Evolutionary conservation across 1,139 yeast genomes (phyloP).

Genomic region (Blastobotrys buckinghamii): DNA sequence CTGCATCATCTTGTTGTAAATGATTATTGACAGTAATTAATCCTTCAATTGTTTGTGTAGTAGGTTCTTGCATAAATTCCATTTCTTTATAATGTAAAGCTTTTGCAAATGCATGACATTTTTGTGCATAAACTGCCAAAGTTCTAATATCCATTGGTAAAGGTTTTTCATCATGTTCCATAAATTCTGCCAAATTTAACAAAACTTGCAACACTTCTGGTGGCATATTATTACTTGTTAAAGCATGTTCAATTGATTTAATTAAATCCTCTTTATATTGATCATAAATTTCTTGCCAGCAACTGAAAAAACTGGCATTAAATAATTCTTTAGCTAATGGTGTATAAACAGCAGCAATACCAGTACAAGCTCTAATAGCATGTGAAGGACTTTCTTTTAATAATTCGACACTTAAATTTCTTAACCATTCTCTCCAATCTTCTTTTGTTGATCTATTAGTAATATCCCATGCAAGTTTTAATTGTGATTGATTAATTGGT

Average conservation of each 20-base stretch:
- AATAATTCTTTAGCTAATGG: conserved; percentile 89
- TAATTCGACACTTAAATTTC: conserved; percentile 77
- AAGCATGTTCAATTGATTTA: conserved; percentile 76
- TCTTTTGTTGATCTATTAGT: conserved; percentile 83
- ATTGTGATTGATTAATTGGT: conserved; percentile 70
- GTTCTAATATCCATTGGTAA: conserved; percentile 86
- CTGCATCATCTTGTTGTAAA: conserved; percentile 94
- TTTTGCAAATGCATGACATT: conserved; percentile 96
- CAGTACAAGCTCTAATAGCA: conserved; percentile 90
- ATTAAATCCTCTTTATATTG: conserved; percentile 89
- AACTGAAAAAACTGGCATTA: conserved; percentile 90
- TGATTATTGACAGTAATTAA: conserved; percentile 90
- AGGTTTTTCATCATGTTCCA: conserved; percentile 97
- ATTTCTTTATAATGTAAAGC: conserved; percentile 93
- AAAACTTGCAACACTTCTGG: conserved; percentile 93
- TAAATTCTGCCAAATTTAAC: conserved; percentile 84
- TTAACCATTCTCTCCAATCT: conserved; percentile 98
- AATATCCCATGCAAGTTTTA: conserved; percentile 89
- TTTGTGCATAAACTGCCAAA: conserved; percentile 86
- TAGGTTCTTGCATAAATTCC: conserved; percentile 90
- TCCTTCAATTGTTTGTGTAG: conserved; percentile 88
- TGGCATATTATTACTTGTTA: conserved; percentile 86
- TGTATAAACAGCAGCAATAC: conserved; percentile 79
- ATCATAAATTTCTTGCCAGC: conserved; percentile 93
- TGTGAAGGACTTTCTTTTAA: conserved; percentile 92